A percentile compares a stretch with the other conserved stretches of the same genome.
phyloP scores from a whole-genome alignment of 768 basidiomycete genomes.

The Russula earlei region DNA sequence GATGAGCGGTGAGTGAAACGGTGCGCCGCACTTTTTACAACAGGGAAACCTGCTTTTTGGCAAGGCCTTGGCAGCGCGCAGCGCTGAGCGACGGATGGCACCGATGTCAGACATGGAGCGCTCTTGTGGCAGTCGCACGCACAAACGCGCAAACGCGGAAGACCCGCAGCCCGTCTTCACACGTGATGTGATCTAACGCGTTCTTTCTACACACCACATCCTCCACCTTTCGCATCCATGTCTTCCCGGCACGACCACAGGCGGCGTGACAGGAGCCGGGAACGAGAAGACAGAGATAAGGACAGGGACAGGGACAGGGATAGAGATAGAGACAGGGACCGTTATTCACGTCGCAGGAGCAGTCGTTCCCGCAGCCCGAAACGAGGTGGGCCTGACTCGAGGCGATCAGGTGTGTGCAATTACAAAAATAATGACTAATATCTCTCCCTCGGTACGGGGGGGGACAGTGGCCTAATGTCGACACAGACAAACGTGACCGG shows the following conservation, averaged over 20 bases:
- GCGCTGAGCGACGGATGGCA: background rate
- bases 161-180: background rate
- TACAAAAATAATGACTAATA: background rate
- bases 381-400: constrained; percentile 12
- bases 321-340: constrained; percentile 17
- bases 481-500: constrained; percentile 15
- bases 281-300: constrained; percentile 22
- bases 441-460: background rate
- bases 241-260: constrained; percentile 28
- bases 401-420: constrained; percentile 14
- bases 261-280: constrained; percentile 26
- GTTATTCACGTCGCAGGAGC: constrained; percentile 15
- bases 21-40: background rate
- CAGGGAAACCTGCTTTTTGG: background rate
- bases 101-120: constrained; percentile 3
- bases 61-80: background rate
- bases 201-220: background rate
- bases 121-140: too few relatives aligned
- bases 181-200: constrained; percentile 15
- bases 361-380: constrained; percentile 23
- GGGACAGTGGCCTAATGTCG: background rate
- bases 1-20: background rate
- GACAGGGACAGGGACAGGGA: constrained; percentile 19
- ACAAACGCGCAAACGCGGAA: background rate
- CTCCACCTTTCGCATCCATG: constrained; percentile 19